A percentile compares a stretch with the other conserved stretches of the same genome.
These are phyloP conservation scores for Phlebopus sp. DNA, from an alignment of 1,284 basidiomycete genomes.

Conservation along the genomic window DNA sequence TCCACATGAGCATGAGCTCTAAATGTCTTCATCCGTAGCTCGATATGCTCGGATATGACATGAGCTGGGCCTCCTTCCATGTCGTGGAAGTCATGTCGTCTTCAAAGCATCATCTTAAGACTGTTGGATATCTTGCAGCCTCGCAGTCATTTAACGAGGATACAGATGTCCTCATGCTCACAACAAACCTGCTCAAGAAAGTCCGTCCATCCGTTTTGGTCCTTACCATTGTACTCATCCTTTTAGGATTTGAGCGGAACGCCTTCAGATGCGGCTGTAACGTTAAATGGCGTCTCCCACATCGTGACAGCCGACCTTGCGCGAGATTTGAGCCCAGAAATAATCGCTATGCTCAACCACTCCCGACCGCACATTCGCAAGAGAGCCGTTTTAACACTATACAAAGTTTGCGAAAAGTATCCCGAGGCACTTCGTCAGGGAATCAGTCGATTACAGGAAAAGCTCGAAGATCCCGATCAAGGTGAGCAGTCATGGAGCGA, in stretches of 20 bases:
- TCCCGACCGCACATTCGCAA: slow-evolving; percentile 87
- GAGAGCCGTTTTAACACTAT: slow-evolving; percentile 80
- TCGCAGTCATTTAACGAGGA: slow-evolving; percentile 90
- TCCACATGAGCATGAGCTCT: background rate
- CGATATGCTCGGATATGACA: slow-evolving; percentile 91
- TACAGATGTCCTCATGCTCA: slow-evolving; percentile 96
- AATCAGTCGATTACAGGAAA: slow-evolving; percentile 75
- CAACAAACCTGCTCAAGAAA: slow-evolving; percentile 98
- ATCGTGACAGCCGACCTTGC: slow-evolving; percentile 88
- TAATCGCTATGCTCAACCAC: slow-evolving; percentile 89
- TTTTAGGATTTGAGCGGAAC: slow-evolving; percentile 79
- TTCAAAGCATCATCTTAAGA: slow-evolving; percentile 87
- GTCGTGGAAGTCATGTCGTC: slow-evolving; percentile 99
- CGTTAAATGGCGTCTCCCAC: slow-evolving; percentile 85
- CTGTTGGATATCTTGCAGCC: slow-evolving; percentile 94
- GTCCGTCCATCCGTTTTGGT: slow-evolving; percentile 40
- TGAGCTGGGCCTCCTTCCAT: slow-evolving; percentile 90
- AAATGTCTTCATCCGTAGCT: slow-evolving; percentile 49
- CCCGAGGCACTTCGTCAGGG: slow-evolving; percentile 72
- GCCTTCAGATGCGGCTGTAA: slow-evolving; percentile 75
- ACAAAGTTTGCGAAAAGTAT: slow-evolving; percentile 76
- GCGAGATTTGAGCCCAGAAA: slow-evolving; percentile 83
- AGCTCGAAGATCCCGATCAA: slow-evolving; percentile 82
- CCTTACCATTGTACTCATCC: background rate
- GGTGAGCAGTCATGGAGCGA: slow-evolving; percentile 40